Base-by-base conservation (phyloP, 2,329 filamentous ascomycete genomes). In the Epichloe amarillans region DNA sequence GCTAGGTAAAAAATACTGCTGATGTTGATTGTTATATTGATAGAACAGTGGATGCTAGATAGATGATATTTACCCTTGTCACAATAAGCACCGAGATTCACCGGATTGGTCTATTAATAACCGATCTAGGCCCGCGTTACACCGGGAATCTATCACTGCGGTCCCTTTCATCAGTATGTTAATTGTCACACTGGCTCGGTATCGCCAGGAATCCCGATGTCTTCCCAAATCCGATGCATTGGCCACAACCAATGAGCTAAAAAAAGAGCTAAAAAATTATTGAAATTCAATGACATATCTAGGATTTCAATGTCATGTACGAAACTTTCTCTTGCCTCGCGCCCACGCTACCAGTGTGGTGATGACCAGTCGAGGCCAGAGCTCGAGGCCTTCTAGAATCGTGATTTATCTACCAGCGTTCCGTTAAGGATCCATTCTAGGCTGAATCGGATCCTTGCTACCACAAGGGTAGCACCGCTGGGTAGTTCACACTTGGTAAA, bases 381-480 rank as follows among this genome's bases (percentile, higher is more conserved):
- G 56, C 62, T 50, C 59, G 60, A 60, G 60, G 67, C 66, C 67
- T 69, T 69, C 67, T 69, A 62, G 61, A 59, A 49, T 60, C 66
- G 63, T 67, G 33, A 49, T 61, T 66, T 58, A 71, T 86, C 73
- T 88, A 65, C 84, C 84, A 86, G 84, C 82, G 84, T 80, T 88
- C 84, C 84, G 84, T 88, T 87, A 84, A 83, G 82, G 74, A 75
- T 77, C 73, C 70, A 75, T 79, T 77, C 79, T 84, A 74, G 72
- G 76, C 64, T 76, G 73, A 81, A 78, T 74, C 70, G 70, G 77
- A 80, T 72, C 76, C 84, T 77, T 83, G 84, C 83, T 77, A 75
- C 76, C 83, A 78, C 74, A 77, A 62, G 70, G 80, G 80, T 76
- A 82, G 83, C 83, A 86, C 81, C 84, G 79, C 73, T 85, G 83